phyloP scores from a whole-genome alignment of 2,329 filamentous ascomycete genomes.

The Botrytis fabae region DNA sequence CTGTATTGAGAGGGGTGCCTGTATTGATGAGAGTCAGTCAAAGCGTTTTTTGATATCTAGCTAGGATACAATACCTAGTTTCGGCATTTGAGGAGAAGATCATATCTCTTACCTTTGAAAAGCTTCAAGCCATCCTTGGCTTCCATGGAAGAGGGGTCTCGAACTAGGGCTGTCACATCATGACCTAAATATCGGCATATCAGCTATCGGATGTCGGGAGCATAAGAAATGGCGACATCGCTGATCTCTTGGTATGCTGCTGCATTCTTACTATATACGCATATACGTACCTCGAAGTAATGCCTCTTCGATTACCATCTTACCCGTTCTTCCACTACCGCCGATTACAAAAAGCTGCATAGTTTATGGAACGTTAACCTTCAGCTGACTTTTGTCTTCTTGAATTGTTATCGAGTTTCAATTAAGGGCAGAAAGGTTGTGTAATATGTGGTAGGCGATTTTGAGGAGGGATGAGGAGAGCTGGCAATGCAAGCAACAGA shows the following conservation, averaged over 20 bases:
- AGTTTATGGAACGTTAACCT: slow-evolving; percentile 5
- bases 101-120: slow-evolving; percentile 39
- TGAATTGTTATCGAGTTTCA: not conserved
- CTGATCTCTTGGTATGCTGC: not conserved
- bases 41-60: not conserved
- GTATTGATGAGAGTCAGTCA: not conserved
- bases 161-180: slow-evolving; percentile 49
- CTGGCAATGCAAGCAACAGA: not conserved
- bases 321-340: slow-evolving; percentile 50
- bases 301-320: slow-evolving; percentile 45
- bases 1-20: slow-evolving; percentile 40
- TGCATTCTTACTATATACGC: slow-evolving; percentile 16
- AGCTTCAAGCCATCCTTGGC: slow-evolving; percentile 43
- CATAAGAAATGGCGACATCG: slow-evolving; percentile 14
- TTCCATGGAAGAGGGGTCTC: slow-evolving; percentile 42
- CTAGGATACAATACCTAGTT: not conserved
- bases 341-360: slow-evolving; percentile 46
- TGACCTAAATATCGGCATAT: slow-evolving; percentile 37
- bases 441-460: not conserved
- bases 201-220: not conserved
- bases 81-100: not conserved
- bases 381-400: not conserved
- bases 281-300: slow-evolving; percentile 24
- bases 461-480: not conserved
- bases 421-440: not conserved